These are phyloP conservation scores for Williopsis jadinii DNA, from an alignment of 1,139 yeast genomes.

Conservation along the genomic window DNA sequence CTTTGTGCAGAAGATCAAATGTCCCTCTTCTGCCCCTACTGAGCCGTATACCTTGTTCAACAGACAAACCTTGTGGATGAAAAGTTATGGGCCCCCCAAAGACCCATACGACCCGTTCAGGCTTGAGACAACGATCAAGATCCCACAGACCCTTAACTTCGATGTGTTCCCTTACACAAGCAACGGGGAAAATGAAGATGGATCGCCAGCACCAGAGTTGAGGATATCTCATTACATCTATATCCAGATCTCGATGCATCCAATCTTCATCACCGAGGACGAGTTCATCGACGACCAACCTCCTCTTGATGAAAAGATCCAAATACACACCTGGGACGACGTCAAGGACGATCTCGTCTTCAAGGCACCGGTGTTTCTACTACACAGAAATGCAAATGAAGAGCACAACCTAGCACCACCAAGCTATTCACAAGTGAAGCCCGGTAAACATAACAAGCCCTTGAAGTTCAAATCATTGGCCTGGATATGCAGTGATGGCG, in stretches of 20 bases:
- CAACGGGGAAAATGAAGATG: constrained; percentile 1
- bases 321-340: not conserved
- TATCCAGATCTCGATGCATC: too few relatives aligned
- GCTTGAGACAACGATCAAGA: constrained; percentile 3
- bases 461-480: not conserved
- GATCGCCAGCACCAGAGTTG: too few relatives aligned
- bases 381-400: not conserved
- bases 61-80: not conserved
- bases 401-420: too few relatives aligned
- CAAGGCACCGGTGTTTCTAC: not conserved
- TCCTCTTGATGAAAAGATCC: not conserved
- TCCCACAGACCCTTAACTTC: constrained; percentile 10
- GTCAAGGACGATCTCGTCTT: not conserved
- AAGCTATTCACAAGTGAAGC: too few relatives aligned
- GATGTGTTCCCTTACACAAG: constrained; percentile 13
- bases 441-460: too few relatives aligned
- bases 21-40: constrained; percentile 2
- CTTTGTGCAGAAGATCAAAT: constrained; percentile 12
- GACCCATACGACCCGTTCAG: constrained; percentile 7
- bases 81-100: not conserved
- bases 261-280: not conserved
- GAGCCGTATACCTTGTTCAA: not conserved
- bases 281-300: not conserved
- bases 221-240: too few relatives aligned
- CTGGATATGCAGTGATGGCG: not conserved